These are phyloP conservation scores for Ottelia alismoides DNA, from an alignment of 106 monocot species.

Conservation along the genomic window DNA sequence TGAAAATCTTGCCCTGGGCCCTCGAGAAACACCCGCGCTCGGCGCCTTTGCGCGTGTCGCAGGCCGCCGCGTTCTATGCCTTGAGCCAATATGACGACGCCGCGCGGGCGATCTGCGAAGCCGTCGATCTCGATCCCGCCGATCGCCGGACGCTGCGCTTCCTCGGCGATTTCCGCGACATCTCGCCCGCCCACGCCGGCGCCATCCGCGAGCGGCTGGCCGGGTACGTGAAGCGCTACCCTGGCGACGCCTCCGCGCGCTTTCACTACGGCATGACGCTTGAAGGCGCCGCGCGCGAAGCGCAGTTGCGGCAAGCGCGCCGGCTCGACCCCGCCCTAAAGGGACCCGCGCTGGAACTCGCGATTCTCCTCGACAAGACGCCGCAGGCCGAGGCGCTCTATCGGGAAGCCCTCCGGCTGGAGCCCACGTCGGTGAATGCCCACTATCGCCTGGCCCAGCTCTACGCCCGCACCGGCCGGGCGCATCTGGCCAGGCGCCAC, in stretches of 20 bases:
- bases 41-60: not conserved
- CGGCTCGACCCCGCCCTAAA: not conserved
- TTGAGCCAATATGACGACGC: not conserved
- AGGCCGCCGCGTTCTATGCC: not conserved
- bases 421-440: not conserved
- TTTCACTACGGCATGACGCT: not conserved
- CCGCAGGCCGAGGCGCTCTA: not conserved
- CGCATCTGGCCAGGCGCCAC: not conserved
- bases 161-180: not conserved
- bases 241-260: too few relatives aligned
- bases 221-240: not conserved
- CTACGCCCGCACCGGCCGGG: not conserved
- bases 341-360: not conserved
- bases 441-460: not conserved
- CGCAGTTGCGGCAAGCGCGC: not conserved
- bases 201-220: not conserved
- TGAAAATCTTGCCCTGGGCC: not conserved
- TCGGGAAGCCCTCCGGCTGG: not conserved
- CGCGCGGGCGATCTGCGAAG: not conserved
- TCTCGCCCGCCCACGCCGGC: not conserved
- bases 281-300: not conserved
- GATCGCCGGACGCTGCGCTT: not conserved
- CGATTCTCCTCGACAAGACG: too few relatives aligned
- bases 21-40: not conserved
- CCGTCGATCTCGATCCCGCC: not conserved